Percentiles rank a stretch among this genome's conserved stretches.
Evolutionary conservation across 371 early-diverging fungal species (phyloP).

Genomic region (Blastocladiella emersonii): DNA sequence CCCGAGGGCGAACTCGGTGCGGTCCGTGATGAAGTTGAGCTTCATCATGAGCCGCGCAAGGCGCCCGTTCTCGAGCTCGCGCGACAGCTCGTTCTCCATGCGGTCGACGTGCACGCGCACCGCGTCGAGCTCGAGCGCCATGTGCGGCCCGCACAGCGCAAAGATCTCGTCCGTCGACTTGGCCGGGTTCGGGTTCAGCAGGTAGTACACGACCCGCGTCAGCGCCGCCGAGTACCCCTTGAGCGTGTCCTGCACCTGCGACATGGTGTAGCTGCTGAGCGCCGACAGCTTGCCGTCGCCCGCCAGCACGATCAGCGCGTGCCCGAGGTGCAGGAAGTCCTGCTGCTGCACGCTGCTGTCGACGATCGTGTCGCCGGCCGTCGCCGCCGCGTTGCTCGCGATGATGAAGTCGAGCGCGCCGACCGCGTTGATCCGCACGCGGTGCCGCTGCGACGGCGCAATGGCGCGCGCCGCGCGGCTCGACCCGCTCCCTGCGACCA

Average conservation of each 20-base stretch:
- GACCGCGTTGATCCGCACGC: neutral
- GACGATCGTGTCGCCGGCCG: neutral
- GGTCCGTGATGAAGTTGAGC: slow-evolving; percentile 84
- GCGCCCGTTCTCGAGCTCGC: slow-evolving; percentile 81
- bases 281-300: slow-evolving; percentile 30
- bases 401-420: neutral
- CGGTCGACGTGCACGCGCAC: slow-evolving; percentile 59
- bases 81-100: slow-evolving; percentile 55
- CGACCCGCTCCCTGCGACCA: too few species aligned
- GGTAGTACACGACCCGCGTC: slow-evolving; percentile 61
- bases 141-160: slow-evolving; percentile 59
- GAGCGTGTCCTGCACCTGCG: slow-evolving; percentile 54
- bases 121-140: slow-evolving; percentile 57
- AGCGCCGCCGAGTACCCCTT: slow-evolving; percentile 66
- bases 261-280: slow-evolving; percentile 21
- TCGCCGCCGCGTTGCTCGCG: neutral
- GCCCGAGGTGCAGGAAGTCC: slow-evolving; percentile 77
- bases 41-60: slow-evolving; percentile 67
- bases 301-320: slow-evolving; percentile 61
- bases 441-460: neutral
- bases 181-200: slow-evolving; percentile 53
- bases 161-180: slow-evolving; percentile 75
- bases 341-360: slow-evolving; percentile 45
- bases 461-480: neutral
- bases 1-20: slow-evolving; percentile 85